These are phyloP conservation scores for Coriaria nepalensis DNA, from an alignment of 306 rosid genomes.

Conservation along the genomic window DNA sequence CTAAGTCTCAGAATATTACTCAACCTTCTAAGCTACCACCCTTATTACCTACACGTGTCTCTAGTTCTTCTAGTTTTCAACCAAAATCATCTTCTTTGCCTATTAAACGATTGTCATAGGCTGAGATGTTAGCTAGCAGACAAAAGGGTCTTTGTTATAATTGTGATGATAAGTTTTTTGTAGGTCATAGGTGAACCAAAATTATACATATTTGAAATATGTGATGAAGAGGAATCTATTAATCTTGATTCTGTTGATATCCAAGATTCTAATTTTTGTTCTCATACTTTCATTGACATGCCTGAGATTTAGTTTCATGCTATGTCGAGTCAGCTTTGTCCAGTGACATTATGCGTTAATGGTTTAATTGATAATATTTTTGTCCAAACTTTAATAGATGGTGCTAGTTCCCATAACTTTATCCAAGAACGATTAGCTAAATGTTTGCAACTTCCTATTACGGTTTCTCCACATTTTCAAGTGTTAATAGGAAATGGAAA, in stretches of 20 bases:
- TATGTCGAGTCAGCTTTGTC: neutral
- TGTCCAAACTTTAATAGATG: neutral
- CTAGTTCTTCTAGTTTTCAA: neutral
- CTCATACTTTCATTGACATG: neutral
- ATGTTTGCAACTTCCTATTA: neutral
- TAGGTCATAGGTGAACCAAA: no score
- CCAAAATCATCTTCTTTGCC: no score
- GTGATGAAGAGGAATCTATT: no score
- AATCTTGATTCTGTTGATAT: no score
- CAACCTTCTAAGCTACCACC: neutral
- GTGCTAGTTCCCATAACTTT: neutral
- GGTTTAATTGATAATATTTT: neutral
- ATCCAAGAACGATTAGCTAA: neutral
- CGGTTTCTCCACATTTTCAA: neutral
- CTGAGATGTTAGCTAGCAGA: no score
- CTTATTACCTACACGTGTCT: neutral
- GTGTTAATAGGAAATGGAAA: neutral
- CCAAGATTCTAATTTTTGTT: no score
- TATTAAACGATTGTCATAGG: no score
- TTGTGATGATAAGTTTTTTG: no score
- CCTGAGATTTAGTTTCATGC: neutral
- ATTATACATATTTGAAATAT: no score
- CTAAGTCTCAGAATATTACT: neutral
- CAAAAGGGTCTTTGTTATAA: no score
- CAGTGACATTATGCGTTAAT: neutral